Base-by-base conservation (phyloP, 768 basidiomycete genomes). In the Amanita rubescens region DNA sequence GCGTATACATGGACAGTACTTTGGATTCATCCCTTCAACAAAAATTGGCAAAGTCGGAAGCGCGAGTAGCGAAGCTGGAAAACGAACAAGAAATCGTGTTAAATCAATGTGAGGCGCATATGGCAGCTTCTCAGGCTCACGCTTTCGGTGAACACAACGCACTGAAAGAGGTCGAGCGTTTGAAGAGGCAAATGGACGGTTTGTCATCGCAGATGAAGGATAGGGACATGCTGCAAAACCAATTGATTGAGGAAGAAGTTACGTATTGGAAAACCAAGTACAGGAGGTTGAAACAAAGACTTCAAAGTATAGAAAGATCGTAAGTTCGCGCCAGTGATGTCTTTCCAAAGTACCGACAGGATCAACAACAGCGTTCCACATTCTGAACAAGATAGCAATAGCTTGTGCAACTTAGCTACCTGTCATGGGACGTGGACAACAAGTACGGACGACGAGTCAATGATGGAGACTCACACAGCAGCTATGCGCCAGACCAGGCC, bases 1-100 rank as follows among this genome's bases (percentile, higher is more conserved):
- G 78, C 55, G 68, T 82, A n/a, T 81, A 76, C 59, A 55, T 79
- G 50, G 75, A 77, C 58, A 43, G 59, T 20, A 46, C 64, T n/a
- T 57, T 55, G 19, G 49, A 60, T 38, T 58, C 59, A 20, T 58
- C 48, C 24, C 57, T 69, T 3, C 55, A 69, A 37, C 67, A 64
- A 19, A 67, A 74, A 49, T 63, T 77, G 10, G 62, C 66, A 2
- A 47, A 57, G 14, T 66, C 77, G 20, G 72, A 75, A 27, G 63
- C 58, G 15, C 73, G 71, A 25, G 64, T 80, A 15, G 62, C 65
- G 10, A 58, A 58, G 7, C 69, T 79, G 6, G 63, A 68, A 34
- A 62, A 57, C 33, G 73, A 76, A 41, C 77, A 78, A 43, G 70
- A 73, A 11, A 59, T 62, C 1, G 68, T 84, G 8, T 66, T 76